These are phyloP conservation scores for Rhododendron mucronatum DNA, from an alignment of 148 eudicot species.

Conservation along the genomic window DNA sequence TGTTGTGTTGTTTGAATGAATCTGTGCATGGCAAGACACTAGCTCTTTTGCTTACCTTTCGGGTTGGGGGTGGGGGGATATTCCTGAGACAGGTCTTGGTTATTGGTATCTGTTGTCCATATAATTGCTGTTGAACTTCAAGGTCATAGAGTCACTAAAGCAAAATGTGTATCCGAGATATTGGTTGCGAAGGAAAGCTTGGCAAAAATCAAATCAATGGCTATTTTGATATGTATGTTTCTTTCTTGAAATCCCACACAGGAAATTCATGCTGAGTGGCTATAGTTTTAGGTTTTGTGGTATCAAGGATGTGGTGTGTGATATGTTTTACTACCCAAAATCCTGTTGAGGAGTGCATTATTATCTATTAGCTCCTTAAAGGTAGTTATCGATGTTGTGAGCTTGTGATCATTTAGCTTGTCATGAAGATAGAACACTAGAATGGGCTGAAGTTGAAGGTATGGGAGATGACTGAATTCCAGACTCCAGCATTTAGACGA, in stretches of 20 bases:
- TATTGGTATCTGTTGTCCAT: background rate
- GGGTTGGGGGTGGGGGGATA: background rate
- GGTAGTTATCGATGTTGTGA: background rate
- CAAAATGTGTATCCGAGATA: background rate
- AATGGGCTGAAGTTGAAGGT: background rate
- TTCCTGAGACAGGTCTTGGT: background rate
- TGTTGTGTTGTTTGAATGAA: background rate
- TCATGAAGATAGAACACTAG: background rate
- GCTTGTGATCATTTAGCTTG: background rate
- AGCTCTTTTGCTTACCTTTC: background rate
- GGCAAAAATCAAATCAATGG: background rate
- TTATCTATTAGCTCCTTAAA: background rate
- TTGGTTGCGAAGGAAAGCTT: background rate
- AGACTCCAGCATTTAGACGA: background rate
- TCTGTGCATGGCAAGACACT: background rate
- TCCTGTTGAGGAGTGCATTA: background rate
- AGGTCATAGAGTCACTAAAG: no score
- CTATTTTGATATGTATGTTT: background rate
- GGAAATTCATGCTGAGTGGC: background rate
- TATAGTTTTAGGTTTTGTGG: background rate
- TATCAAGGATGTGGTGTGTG: background rate
- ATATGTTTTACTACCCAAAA: background rate
- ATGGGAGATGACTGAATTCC: background rate
- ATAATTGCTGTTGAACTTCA: background rate
- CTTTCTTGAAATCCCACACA: background rate